Base-by-base conservation (phyloP, 495 filamentous ascomycete genomes). In the Talaromyces proteolyticus region DNA sequence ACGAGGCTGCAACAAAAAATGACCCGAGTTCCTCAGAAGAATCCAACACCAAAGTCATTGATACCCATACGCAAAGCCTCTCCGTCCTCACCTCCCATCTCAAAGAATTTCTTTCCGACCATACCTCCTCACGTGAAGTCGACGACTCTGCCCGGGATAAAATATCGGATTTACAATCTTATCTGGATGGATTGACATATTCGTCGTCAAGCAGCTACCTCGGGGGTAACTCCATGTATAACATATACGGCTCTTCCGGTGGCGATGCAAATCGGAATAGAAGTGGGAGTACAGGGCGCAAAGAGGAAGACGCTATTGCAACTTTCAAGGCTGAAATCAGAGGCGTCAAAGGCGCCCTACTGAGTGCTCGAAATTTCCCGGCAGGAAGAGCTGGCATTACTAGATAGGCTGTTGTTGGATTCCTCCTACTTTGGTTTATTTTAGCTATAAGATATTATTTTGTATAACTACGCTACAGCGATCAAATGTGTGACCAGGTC, bases 331-430 rank as follows among this genome's bases (percentile, higher is more conserved):
- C 84, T 19, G 89, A 94, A 61, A 95, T 98, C 52, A 73, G 90
- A 44, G 80, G 89, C 54, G 82, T 97, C n/a, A 98, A 98, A 74
- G 92, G 93, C 16, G 85, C 91, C 42, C 70, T 98, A 64, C 58
- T 98, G 61, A 92, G 85, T 72, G 83, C 91, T 16, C 74, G 82
- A 53, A 83, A 82, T 55, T 84, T 84, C 50, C 80, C 80, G 24
- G 60, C 75, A 16, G 65, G 72, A 51, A 58, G 60, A 37, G 40
- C 49, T 6, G 49, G 40, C 4, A 18, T 44, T 44, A 19, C 49
- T 6, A 43, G 49, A n/a, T 49, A 24, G 19, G n/a, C n/a, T n/a
- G n/a, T n/a, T n/a, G n/a, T n/a, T n/a, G n/a, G n/a, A n/a, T n/a
- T n/a, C n/a, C n/a, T n/a, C n/a, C n/a, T n/a, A n/a, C n/a, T n/a